phyloP scores from a whole-genome alignment of 1,139 yeast genomes.

The Yamadazyma trypodendri region DNA sequence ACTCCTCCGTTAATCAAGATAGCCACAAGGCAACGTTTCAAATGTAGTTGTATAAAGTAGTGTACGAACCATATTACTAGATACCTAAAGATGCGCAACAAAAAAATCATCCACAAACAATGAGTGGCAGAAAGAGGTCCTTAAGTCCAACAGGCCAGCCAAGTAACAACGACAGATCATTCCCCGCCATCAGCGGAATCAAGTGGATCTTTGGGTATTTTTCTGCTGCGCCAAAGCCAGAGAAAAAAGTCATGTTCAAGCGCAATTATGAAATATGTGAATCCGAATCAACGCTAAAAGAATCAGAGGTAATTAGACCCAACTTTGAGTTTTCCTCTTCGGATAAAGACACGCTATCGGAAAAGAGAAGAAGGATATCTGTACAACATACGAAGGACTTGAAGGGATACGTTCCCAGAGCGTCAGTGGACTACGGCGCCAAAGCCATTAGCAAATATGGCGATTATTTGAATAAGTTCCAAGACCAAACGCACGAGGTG shows the following conservation, averaged over 20 bases:
- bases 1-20: conserved; percentile 2
- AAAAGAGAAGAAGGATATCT: conserved; percentile 32
- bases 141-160: conserved; percentile 16
- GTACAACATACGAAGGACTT: conserved; percentile 21
- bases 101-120: conserved; percentile 1
- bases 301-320: not conserved
- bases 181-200: conserved; percentile 4
- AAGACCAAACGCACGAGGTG: conserved; percentile 25
- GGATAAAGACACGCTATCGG: conserved; percentile 22
- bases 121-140: conserved; percentile 14
- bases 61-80: not conserved
- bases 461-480: conserved; percentile 23
- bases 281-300: not conserved
- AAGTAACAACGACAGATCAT: not conserved
- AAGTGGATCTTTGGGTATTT: conserved; percentile 9
- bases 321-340: conserved; percentile 1
- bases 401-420: conserved; percentile 25
- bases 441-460: conserved; percentile 23
- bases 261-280: conserved; percentile 2
- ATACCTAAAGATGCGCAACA: conserved; percentile 4
- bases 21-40: not conserved
- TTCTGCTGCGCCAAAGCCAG: conserved; percentile 1
- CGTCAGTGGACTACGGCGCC: conserved; percentile 5
- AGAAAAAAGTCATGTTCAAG: conserved; percentile 6
- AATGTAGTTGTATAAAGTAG: not conserved